Evolutionary conservation across 495 filamentous ascomycete genomes (phyloP).

Genomic region (Penicillium egyptiacum): DNA sequence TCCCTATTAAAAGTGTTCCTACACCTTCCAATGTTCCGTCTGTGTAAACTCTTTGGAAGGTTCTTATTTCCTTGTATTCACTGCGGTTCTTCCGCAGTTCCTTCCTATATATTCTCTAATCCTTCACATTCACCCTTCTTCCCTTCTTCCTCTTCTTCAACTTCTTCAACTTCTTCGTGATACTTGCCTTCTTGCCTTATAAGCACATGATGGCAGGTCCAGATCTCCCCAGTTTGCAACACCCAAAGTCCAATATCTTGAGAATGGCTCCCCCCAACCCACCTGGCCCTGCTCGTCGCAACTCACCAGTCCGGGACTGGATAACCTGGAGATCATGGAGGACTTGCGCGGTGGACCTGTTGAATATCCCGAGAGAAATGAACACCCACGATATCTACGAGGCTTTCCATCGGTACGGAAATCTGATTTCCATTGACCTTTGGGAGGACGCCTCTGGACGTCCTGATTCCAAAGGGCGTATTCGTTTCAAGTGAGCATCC

Average conservation of each 20-base stretch:
- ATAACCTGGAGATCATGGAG: constrained; percentile 40
- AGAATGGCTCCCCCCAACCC: neutral
- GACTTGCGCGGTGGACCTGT: constrained; percentile 38
- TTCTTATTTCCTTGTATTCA: too few species aligned
- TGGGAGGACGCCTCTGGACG: constrained; percentile 38
- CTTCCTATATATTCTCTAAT: neutral
- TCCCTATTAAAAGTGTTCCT: neutral
- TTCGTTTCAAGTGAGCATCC: constrained; percentile 46
- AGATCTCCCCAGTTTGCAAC: neutral
- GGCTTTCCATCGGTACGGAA: constrained; percentile 42
- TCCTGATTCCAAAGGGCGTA: constrained; percentile 28
- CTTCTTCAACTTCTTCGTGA: neutral
- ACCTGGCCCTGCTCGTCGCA: neutral
- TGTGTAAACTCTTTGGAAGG: too few species aligned
- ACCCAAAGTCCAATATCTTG: neutral
- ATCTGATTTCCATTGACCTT: constrained; percentile 45
- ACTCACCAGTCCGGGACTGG: neutral
- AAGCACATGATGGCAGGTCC: neutral
- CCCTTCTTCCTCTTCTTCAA: neutral
- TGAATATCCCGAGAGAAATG: constrained; percentile 32
- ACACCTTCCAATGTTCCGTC: too few species aligned
- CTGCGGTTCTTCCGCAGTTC: too few species aligned
- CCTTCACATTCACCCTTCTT: too few species aligned
- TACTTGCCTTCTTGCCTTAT: neutral
- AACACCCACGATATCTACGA: constrained; percentile 40